phyloP scores from a whole-genome alignment of 371 early-diverging fungal genomes.

The Fennellomyces sp. region DNA sequence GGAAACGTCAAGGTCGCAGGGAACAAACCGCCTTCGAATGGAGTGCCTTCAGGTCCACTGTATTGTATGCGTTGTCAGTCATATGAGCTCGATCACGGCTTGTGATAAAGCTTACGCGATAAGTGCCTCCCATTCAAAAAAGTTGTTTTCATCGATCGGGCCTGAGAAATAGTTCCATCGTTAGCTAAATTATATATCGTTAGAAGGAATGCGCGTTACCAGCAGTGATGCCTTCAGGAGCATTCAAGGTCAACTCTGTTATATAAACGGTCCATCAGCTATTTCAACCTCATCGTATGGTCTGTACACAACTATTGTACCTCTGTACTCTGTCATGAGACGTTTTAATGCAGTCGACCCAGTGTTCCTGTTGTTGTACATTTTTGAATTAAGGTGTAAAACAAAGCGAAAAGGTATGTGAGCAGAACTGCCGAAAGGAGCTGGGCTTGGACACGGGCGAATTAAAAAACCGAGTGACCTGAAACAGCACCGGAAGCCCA shows the following conservation, averaged over 20 bases:
- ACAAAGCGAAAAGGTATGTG: too few relatives aligned
- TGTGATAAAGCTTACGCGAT: slow-evolving; percentile 69
- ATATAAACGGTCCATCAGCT: too few relatives aligned
- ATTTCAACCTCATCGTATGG: too few relatives aligned
- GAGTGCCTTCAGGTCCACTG: slow-evolving; percentile 94
- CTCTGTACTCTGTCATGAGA: slow-evolving; percentile 96
- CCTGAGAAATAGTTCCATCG: slow-evolving; percentile 45
- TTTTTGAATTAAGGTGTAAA: slow-evolving; percentile 7
- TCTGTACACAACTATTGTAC: slow-evolving; percentile 35
- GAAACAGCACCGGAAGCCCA: too few relatives aligned
- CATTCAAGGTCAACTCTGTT: slow-evolving; percentile 93
- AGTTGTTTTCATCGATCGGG: slow-evolving; percentile 91
- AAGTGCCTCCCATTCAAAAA: slow-evolving; percentile 96
- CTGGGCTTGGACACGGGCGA: too few relatives aligned
- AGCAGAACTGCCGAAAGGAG: too few relatives aligned
- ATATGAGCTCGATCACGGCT: neutral
- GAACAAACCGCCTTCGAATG: slow-evolving; percentile 91
- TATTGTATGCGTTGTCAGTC: slow-evolving; percentile 7
- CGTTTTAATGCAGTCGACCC: slow-evolving; percentile 89
- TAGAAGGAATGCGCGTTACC: slow-evolving; percentile 44
- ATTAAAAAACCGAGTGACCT: too few relatives aligned
- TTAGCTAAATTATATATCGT: neutral
- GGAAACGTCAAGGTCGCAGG: slow-evolving; percentile 89
- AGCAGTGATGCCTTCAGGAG: slow-evolving; percentile 97
- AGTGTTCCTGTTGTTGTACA: slow-evolving; percentile 44